Evolutionary conservation across 495 filamentous ascomycete species (phyloP).

Genomic region (Trichoderma parareesei): DNA sequence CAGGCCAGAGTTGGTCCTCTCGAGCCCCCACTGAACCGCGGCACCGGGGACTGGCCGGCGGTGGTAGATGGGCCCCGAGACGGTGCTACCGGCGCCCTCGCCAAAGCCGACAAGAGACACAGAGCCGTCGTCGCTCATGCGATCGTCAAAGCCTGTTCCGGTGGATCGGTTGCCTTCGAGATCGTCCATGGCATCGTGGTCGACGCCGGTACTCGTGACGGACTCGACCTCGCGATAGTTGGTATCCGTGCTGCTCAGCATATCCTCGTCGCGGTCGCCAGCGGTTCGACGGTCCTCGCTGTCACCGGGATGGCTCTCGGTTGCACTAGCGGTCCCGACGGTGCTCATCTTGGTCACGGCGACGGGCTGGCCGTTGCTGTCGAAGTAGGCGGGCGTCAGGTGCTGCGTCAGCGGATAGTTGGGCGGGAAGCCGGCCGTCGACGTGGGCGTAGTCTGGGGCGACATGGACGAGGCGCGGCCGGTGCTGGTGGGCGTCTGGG

Average conservation of each 20-base stretch:
- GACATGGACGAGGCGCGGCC: slow-evolving; percentile 18
- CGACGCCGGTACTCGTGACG: slow-evolving; percentile 26
- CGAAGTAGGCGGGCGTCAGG: slow-evolving; percentile 59
- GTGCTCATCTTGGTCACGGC: slow-evolving; percentile 65
- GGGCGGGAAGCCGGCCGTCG: slow-evolving; percentile 22
- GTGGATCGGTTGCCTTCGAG: slow-evolving; percentile 26
- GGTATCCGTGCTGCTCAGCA: slow-evolving; percentile 41
- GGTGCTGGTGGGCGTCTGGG: slow-evolving; percentile 23
- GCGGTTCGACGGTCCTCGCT: slow-evolving; percentile 64
- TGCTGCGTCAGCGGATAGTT: slow-evolving; percentile 23
- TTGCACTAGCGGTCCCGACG: slow-evolving; percentile 69
- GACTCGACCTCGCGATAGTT: slow-evolving; percentile 26
- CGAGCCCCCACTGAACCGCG: slow-evolving; percentile 25
- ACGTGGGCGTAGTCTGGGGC: slow-evolving; percentile 24
- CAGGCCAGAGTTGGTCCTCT: slow-evolving; percentile 36
- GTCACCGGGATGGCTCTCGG: slow-evolving; percentile 55
- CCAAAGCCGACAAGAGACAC: slow-evolving; percentile 78
- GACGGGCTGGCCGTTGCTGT: slow-evolving; percentile 50
- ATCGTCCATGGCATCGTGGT: slow-evolving; percentile 32
- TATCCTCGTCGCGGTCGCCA: slow-evolving; percentile 40
- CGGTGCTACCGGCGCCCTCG: slow-evolving; percentile 74
- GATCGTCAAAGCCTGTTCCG: slow-evolving; percentile 56
- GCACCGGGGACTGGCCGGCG: slow-evolving; percentile 32
- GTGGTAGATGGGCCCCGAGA: slow-evolving; percentile 62
- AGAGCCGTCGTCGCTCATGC: slow-evolving; percentile 65